These are phyloP conservation scores for Bjerkandera adusta DNA, from an alignment of 1,284 basidiomycete genomes.

Conservation along the genomic window DNA sequence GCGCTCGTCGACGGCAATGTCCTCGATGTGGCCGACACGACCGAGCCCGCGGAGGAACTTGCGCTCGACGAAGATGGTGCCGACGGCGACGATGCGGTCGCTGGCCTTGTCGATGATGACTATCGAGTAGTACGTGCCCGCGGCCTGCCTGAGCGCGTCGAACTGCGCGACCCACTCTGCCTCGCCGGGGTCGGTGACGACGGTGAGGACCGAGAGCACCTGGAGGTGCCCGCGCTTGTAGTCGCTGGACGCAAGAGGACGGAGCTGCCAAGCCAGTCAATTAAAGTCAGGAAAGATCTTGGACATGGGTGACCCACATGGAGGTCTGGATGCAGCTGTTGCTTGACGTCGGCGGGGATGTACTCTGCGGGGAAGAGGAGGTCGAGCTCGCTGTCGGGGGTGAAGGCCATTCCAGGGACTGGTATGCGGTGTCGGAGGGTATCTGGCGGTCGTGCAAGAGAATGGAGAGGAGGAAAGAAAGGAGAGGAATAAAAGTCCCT, in stretches of 20 bases:
- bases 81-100: conserved; percentile 84
- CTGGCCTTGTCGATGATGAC: conserved; percentile 78
- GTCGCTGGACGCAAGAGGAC: conserved; percentile 87
- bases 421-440: conserved; percentile 1
- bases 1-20: conserved; percentile 88
- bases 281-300: conserved; percentile 2
- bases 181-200: conserved; percentile 75
- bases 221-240: conserved; percentile 81
- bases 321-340: conserved; percentile 52
- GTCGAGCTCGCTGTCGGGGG: conserved; percentile 68
- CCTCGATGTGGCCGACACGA: conserved; percentile 92
- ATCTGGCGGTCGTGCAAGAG: neutral
- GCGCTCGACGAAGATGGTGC: conserved; percentile 85
- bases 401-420: conserved; percentile 44
- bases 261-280: conserved; percentile 53
- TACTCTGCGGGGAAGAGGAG: conserved; percentile 71
- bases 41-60: conserved; percentile 89
- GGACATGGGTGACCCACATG: conserved; percentile 42
- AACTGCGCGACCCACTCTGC: conserved; percentile 71
- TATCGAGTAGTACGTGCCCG: conserved; percentile 78
- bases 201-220: conserved; percentile 80
- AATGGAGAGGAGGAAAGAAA: neutral
- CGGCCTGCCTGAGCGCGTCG: conserved; percentile 49
- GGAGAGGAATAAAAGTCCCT: neutral
- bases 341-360: conserved; percentile 60